Base-by-base conservation (phyloP, 139 green algal genomes). In the Eudorina sp. region DNA sequence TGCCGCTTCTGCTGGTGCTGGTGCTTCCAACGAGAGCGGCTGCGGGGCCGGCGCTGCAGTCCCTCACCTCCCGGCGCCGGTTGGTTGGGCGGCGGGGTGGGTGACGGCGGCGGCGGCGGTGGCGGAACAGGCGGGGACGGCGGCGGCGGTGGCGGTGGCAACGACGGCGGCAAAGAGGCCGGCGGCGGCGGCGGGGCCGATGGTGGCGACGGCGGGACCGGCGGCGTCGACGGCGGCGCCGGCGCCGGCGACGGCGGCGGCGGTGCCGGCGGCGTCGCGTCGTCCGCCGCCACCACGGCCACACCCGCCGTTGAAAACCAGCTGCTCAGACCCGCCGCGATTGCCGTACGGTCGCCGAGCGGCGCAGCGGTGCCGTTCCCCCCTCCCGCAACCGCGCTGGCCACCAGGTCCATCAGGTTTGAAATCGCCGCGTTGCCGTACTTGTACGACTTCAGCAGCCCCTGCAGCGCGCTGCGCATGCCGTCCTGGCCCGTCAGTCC, bases 241-340 rank as follows among this genome's bases (percentile, higher is more conserved):
- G 48, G 75, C 75, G 31, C 18, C 48, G 48, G 48, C 16, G 13
- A 7, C 13, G 53, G 79, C 23, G 53, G 58, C 79, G 79, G 79
- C 60, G 79, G 38, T 53, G 79, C 55, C 79, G 58, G 5, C 25
- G 79, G 80, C 80, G 58, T 86, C 2, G 9, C 79, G n/a, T 86
- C 79, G 3, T 29, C 13, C 29, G 68, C 60, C 43, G 60, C 3
- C 41, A 86, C 60, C 60, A 77, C 2, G 2, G 80, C 29, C 29
- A 76, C 11, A 27, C 80, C 80, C 1, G 80, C 27, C 29, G 60
- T 76, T 14, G 80, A 77, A 5, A 86, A 31, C 80, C 80, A 86
- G 25, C 41, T 31, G 41, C 64, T 76, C 1, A 86, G 25, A 21
- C 60, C 80, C 41, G 19, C n/a, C 5, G 6, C 5, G 4, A 86